Conservation (phyloP, 805 yeast species). For the Cyberlindnera japonica region DNA sequence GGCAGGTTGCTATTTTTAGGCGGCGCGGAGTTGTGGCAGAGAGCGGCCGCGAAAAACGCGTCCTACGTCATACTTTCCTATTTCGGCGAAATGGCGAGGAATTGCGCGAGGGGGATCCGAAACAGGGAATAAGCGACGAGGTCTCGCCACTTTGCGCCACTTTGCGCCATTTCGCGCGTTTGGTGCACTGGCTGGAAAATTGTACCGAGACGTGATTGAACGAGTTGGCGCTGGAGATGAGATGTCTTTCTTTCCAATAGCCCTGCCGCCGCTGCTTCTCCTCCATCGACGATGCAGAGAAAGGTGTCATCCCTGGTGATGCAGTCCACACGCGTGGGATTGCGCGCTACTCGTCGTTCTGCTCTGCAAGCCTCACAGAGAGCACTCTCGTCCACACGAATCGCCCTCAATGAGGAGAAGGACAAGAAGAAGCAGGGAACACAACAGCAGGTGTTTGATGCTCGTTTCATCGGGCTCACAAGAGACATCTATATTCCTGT, state of each 20-base stretch:
- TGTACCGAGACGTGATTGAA: not conserved
- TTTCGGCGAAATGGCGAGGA: not conserved
- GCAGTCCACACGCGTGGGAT: slow-evolving; percentile 1
- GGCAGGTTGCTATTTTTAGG: slow-evolving; percentile 8
- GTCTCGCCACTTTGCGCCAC: slow-evolving; percentile 1
- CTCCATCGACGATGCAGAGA: not conserved
- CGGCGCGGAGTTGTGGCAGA: too few relatives aligned
- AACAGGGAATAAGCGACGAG: not conserved
- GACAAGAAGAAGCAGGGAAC: slow-evolving; percentile 11
- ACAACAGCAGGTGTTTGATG: slow-evolving; percentile 32
- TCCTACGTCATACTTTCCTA: slow-evolving; percentile 1
- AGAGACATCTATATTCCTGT: slow-evolving; percentile 51
- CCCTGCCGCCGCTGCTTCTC: not conserved
- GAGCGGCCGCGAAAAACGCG: slow-evolving; percentile 2
- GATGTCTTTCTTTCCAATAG: too few relatives aligned
- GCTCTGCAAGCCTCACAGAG: slow-evolving; percentile 1
- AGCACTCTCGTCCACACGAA: slow-evolving; percentile 5
- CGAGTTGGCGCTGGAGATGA: too few relatives aligned
- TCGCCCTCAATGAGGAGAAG: slow-evolving; percentile 6
- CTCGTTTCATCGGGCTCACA: slow-evolving; percentile 39
- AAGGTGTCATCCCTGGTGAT: not conserved
- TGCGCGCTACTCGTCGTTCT: not conserved
- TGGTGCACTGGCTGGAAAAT: not conserved
- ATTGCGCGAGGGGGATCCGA: not conserved
- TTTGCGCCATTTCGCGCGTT: slow-evolving; percentile 2